These are phyloP conservation scores for Herpetospermum pedunculosum DNA, from an alignment of 306 rosid species.

Conservation along the genomic window DNA sequence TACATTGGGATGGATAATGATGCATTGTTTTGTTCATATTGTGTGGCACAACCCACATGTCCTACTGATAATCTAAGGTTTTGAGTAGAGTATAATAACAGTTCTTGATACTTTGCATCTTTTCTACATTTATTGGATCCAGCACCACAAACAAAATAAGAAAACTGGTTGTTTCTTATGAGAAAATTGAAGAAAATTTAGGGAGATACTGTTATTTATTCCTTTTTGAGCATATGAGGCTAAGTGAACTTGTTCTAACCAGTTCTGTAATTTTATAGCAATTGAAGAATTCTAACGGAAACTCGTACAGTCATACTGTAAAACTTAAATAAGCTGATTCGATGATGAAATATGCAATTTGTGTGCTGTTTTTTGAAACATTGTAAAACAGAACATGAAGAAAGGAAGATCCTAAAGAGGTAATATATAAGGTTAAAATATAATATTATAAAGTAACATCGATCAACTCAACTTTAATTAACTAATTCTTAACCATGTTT, in stretches of 20 bases:
- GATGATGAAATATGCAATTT: neutral
- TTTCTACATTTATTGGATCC: too few species aligned
- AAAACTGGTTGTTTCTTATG: neutral
- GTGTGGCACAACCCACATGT: neutral
- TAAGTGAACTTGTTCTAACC: neutral
- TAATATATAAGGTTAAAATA: neutral
- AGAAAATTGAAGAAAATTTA: neutral
- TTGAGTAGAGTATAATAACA: neutral
- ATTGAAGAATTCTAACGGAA: neutral
- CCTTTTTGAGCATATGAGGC: neutral
- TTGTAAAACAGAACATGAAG: neutral
- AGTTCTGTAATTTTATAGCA: neutral
- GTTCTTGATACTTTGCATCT: too few species aligned
- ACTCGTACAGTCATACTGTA: neutral
- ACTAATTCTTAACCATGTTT: neutral
- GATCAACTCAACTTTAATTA: neutral
- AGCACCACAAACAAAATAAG: too few species aligned
- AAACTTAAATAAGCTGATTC: neutral
- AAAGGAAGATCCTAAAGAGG: neutral
- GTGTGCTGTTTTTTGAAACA: neutral
- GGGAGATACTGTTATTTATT: neutral
- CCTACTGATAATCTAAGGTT: neutral
- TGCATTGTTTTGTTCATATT: neutral
- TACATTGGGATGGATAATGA: neutral
- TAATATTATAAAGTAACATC: neutral